phyloP scores from a whole-genome alignment of 805 yeast species.

The Nakazawaea ishiwadae region DNA sequence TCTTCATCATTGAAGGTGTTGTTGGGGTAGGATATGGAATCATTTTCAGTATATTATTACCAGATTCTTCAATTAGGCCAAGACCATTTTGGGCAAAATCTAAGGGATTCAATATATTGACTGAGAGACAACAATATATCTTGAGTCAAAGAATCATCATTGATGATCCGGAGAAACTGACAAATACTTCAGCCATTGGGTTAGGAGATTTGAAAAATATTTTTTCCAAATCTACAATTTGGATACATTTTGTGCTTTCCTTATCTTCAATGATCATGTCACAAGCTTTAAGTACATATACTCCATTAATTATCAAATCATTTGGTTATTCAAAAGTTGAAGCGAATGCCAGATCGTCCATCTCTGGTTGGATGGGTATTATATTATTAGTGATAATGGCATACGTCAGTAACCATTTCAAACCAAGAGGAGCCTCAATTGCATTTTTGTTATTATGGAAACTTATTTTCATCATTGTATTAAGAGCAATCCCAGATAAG shows the following conservation, averaged over 20 bases:
- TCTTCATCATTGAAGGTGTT: constrained; percentile 60
- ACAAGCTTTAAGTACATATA: constrained; percentile 13
- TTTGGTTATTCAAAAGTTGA: constrained; percentile 13
- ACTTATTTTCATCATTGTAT: neutral
- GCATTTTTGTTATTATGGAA: constrained; percentile 6
- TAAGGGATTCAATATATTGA: constrained; percentile 11
- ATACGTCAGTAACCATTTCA: constrained; percentile 7
- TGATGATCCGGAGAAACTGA: constrained; percentile 27
- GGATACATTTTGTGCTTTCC: constrained; percentile 6
- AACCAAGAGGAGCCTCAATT: constrained; percentile 10
- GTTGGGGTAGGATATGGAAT: constrained; percentile 17
- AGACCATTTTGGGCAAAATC: constrained; percentile 20
- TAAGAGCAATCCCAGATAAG: constrained; percentile 2
- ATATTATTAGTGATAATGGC: neutral
- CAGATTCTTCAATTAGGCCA: constrained; percentile 20
- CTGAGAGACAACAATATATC: constrained; percentile 14
- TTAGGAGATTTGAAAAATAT: constrained; percentile 1
- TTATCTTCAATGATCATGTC: constrained; percentile 5
- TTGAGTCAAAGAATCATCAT: constrained; percentile 12
- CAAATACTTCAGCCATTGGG: constrained; percentile 3
- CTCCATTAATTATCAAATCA: constrained; percentile 14
- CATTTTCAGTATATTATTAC: constrained; percentile 29
- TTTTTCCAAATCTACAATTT: neutral
- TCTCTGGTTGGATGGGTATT: constrained; percentile 10
- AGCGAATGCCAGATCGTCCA: constrained; percentile 16